Conservation (phyloP, 306 rosid genomes). For the Sphenostylis stenocarpa region DNA sequence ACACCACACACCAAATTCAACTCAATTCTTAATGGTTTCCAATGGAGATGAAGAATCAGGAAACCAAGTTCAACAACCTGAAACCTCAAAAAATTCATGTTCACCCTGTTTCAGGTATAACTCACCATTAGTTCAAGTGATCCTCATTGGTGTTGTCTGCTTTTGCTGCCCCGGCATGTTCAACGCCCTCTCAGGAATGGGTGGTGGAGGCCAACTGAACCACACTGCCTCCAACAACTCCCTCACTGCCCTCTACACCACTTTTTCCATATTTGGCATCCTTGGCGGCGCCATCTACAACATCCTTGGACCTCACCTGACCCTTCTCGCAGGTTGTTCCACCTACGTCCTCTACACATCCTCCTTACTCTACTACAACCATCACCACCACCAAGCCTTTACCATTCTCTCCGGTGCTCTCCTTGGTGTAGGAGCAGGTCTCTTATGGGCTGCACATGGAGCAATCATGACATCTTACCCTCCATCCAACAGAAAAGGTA, state of each 20-base stretch:
- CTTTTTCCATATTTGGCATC: conserved; percentile 68
- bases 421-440: conserved; percentile 74
- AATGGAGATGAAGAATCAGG: conserved; percentile 41
- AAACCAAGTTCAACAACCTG: background rate
- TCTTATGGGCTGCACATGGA: conserved; percentile 76
- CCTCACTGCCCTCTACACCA: conserved; percentile 63
- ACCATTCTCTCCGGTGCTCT: conserved; percentile 59
- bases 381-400: conserved; percentile 53
- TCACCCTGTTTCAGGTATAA: conserved; percentile 47
- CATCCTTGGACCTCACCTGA: conserved; percentile 74
- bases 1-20: background rate
- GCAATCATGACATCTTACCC: conserved; percentile 89
- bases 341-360: conserved; percentile 68
- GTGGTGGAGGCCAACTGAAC: conserved; percentile 74
- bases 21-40: conserved; percentile 42
- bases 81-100: background rate
- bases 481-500: conserved; percentile 32
- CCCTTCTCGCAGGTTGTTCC: conserved; percentile 65
- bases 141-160: conserved; percentile 63
- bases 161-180: conserved; percentile 90
- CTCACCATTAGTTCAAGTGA: conserved; percentile 60
- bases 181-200: conserved; percentile 82
- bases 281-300: conserved; percentile 83
- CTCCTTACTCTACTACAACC: conserved; percentile 81
- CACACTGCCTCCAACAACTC: conserved; percentile 70